Evolutionary conservation across 73 alveolate species (phyloP).

Genomic region (Tetrahymena borealis): DNA sequence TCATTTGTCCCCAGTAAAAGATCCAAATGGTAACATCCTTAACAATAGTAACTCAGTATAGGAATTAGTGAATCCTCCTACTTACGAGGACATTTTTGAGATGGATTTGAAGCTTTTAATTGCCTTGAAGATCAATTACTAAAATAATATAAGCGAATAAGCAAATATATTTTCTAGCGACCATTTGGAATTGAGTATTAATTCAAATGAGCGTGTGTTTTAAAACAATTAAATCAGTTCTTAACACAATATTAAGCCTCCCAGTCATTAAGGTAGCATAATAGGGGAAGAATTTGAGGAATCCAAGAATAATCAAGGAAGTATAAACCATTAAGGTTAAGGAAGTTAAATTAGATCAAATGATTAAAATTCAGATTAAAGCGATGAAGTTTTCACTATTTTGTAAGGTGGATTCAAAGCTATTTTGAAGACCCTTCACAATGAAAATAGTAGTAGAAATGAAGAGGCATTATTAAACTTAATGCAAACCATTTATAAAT

Average conservation of each 20-base stretch:
- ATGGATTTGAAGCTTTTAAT: neutral
- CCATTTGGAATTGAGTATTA: neutral
- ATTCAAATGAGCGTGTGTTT: neutral
- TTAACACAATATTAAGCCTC: neutral
- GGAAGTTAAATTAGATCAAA: neutral
- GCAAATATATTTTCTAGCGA: neutral
- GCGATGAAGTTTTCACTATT: neutral
- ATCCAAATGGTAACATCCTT: neutral
- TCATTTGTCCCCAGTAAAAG: too few relatives aligned
- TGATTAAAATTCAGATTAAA: neutral
- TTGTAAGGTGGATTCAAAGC: neutral
- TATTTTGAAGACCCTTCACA: neutral
- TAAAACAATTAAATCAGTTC: neutral
- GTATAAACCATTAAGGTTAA: neutral
- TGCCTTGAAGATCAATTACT: neutral
- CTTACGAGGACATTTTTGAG: neutral
- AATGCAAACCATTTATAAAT: neutral
- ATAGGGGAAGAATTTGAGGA: neutral
- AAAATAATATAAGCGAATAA: neutral
- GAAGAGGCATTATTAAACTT: neutral
- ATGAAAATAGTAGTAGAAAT: neutral
- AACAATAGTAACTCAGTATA: neutral
- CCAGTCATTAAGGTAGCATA: neutral
- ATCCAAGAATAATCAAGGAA: neutral
- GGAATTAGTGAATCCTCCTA: neutral